Base-by-base conservation (phyloP, 2,329 filamentous ascomycete genomes). In the Knufia fluminis region DNA sequence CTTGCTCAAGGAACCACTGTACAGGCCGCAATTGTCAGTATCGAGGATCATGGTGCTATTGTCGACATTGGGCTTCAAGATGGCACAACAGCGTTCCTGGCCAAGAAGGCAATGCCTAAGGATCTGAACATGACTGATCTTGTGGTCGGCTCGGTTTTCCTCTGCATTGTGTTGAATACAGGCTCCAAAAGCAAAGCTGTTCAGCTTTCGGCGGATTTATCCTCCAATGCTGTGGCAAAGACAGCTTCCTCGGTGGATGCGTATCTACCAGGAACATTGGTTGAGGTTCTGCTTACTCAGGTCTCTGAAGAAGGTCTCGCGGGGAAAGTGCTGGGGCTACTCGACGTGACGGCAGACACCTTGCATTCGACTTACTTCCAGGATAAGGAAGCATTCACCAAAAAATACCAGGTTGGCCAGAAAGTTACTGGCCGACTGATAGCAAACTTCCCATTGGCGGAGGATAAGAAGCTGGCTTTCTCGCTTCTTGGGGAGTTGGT, bases 41-140 rank as follows among this genome's bases (percentile, higher is more conserved):
- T 94, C n/a, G 91, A 98, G 67, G 94, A 98, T 60, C 90, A 95
- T 62, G 92, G 92, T 54, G 77, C 92, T 51, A 79, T 97, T 49
- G 95, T 98, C 88, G 88, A 96, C 59, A 69, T 97, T 32, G 88
- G 88, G 16, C 72, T 97, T 4, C 79, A 81, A 47, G 70, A 75
- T 26, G 76, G 79, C 32, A 65, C 90, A 46, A 83, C 82, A 55
- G 92, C 86, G 2, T 98, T 98, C 68, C 75, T 98, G 62, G 79
- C 88, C 3, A 85, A 84, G 53, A 88, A 85, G 62, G 89, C 96
- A 63, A 71, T 96, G 16, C 85, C 86, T 44, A 64, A 77, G 24
- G 74, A 72, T 39, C 71, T 85, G 16, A 71, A 82, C 3, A 75
- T 86, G 54, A 75, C 82, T 14, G 76, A 78, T 45, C 73, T 96